Evolutionary conservation across 176 grass and related monocot species (phyloP).

Genomic region (Aegilops longissima): DNA sequence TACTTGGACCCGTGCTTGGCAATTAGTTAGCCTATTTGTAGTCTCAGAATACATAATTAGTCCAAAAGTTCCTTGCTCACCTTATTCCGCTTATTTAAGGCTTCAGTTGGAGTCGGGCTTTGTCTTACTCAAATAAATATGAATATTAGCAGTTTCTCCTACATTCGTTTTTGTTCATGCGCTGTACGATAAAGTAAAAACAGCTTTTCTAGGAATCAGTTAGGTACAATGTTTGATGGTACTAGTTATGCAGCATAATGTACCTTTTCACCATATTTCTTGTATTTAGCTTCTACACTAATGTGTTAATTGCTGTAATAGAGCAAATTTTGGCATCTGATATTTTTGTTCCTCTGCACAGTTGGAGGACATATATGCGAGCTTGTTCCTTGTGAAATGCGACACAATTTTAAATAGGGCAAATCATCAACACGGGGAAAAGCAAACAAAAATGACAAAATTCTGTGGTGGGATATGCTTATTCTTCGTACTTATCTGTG

Average conservation of each 20-base stretch:
- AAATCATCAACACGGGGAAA: slow-evolving; percentile 74
- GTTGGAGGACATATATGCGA: slow-evolving; percentile 99
- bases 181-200: background rate
- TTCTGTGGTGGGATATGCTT: slow-evolving; percentile 96
- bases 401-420: slow-evolving; percentile 84
- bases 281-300: slow-evolving; percentile 22
- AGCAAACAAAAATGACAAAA: slow-evolving; percentile 96
- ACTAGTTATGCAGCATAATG: slow-evolving; percentile 5
- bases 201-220: background rate
- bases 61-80: background rate
- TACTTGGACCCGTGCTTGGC: background rate
- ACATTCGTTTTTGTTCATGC: background rate
- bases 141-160: background rate
- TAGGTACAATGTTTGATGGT: background rate
- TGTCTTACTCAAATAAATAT: background rate
- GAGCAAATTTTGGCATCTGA: slow-evolving; percentile 19
- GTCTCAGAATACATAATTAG: background rate
- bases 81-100: background rate
- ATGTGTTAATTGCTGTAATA: slow-evolving; percentile 4
- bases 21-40: slow-evolving; percentile 1
- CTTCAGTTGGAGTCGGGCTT: background rate
- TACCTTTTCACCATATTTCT: background rate
- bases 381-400: slow-evolving; percentile 98
- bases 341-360: slow-evolving; percentile 44
- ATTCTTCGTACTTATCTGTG: slow-evolving; percentile 96